These are phyloP conservation scores for Ilex asprella DNA, from an alignment of 257 asterid species.

Conservation along the genomic window DNA sequence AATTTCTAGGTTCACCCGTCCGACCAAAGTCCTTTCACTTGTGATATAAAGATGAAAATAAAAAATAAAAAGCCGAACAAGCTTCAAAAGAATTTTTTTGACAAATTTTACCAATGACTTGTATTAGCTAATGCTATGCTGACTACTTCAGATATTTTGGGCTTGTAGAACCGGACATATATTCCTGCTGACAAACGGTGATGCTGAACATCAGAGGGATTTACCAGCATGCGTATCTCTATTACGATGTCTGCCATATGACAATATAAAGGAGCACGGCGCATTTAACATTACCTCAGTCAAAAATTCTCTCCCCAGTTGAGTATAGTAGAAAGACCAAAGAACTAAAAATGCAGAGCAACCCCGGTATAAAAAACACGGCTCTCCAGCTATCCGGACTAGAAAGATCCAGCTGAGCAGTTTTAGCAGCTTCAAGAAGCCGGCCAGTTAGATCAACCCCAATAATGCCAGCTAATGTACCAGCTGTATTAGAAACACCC, in stretches of 20 bases:
- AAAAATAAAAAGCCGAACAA: no score
- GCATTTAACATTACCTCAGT: constrained; percentile 25
- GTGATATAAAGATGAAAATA: no score
- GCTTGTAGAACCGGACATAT: neutral
- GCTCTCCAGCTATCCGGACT: constrained; percentile 81
- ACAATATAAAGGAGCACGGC: neutral
- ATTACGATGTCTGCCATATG: neutral
- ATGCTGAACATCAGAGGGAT: neutral
- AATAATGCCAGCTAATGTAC: constrained; percentile 83
- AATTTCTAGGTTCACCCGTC: no score
- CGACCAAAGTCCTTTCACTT: no score
- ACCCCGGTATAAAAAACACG: constrained; percentile 72
- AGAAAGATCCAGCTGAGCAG: constrained; percentile 56
- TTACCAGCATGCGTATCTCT: no score
- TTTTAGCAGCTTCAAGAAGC: constrained; percentile 79
- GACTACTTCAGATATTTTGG: neutral
- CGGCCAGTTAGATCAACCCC: constrained; percentile 92
- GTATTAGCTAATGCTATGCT: neutral
- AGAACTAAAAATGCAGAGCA: constrained; percentile 72
- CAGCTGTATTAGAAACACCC: constrained; percentile 97
- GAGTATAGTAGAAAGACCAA: constrained; percentile 58
- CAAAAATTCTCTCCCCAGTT: constrained; percentile 91
- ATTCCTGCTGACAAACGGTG: neutral
- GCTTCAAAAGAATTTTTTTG: no score
- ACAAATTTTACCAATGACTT: no score